These are phyloP conservation scores for Stentor coeruleus DNA, from an alignment of 73 alveolate genomes.

Conservation along the genomic window DNA sequence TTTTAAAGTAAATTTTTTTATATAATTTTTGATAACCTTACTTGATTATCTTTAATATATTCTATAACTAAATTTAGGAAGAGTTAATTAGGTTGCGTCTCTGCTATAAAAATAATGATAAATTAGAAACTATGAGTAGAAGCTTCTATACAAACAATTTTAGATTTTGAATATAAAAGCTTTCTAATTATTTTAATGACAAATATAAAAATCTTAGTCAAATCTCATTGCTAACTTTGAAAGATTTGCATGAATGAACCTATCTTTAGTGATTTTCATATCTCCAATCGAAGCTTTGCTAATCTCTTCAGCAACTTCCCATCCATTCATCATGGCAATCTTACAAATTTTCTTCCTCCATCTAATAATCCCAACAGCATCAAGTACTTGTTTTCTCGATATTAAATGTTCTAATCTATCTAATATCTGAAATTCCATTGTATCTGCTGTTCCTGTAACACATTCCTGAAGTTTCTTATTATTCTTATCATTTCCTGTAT, in stretches of 20 bases:
- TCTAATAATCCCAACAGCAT: not conserved
- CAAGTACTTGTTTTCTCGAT: not conserved
- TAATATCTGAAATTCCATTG: not conserved
- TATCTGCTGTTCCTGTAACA: not conserved
- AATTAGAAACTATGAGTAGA: too few species aligned
- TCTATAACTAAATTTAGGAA: too few species aligned
- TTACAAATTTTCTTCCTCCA: slow-evolving; percentile 20
- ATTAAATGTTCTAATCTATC: not conserved
- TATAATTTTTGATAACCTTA: too few species aligned
- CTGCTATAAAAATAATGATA: too few species aligned
- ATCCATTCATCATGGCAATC: not conserved
- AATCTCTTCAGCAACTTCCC: slow-evolving; percentile 21
- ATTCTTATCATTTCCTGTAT: too few species aligned
- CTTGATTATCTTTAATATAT: too few species aligned
- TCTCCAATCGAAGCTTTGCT: not conserved
- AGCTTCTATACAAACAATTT: too few species aligned
- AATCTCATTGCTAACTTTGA: not conserved
- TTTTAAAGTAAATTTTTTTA: too few species aligned
- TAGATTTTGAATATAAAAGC: not conserved
- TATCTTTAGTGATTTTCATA: not conserved
- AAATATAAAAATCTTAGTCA: not conserved
- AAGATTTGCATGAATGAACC: not conserved
- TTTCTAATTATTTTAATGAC: not conserved
- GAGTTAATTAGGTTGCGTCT: too few species aligned
- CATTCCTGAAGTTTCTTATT: too few species aligned